A percentile compares a stretch with the other conserved stretches of the same genome.
phyloP scores from a whole-genome alignment of 1,139 yeast species.

The Kluyveromyces marxianus region DNA sequence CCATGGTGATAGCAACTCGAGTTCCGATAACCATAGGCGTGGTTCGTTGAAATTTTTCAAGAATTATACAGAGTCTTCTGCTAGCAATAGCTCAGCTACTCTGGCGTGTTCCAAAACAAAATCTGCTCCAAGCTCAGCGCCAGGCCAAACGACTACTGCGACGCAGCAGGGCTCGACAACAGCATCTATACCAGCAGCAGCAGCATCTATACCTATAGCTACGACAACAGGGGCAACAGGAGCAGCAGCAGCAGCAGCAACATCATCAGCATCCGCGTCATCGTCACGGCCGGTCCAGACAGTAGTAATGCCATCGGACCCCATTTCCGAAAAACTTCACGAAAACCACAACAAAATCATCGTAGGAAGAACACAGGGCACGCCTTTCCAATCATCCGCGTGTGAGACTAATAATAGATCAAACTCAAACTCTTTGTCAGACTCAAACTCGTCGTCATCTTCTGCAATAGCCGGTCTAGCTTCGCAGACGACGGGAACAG shows the following conservation, averaged over 20 bases:
- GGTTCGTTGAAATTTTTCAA: slow-evolving; percentile 6
- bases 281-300: slow-evolving; percentile 15
- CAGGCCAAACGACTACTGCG: not conserved
- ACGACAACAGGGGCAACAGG: slow-evolving; percentile 19
- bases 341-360: slow-evolving; percentile 20
- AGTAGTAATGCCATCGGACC: slow-evolving; percentile 20
- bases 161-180: not conserved
- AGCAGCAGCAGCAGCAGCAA: not conserved
- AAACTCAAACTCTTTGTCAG: not conserved
- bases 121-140: not conserved
- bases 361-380: slow-evolving; percentile 22
- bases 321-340: slow-evolving; percentile 24
- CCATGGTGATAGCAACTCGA: not conserved
- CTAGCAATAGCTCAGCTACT: not conserved
- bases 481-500: not conserved
- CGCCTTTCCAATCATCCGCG: not conserved
- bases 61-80: not conserved
- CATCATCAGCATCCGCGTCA: not conserved
- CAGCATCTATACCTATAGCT: slow-evolving; percentile 8
- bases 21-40: slow-evolving; percentile 2
- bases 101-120: not conserved
- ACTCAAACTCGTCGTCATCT: not conserved
- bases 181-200: not conserved
- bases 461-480: not conserved
- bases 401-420: not conserved